phyloP scores from a whole-genome alignment of 768 basidiomycete species.

The Serendipita sp. region DNA sequence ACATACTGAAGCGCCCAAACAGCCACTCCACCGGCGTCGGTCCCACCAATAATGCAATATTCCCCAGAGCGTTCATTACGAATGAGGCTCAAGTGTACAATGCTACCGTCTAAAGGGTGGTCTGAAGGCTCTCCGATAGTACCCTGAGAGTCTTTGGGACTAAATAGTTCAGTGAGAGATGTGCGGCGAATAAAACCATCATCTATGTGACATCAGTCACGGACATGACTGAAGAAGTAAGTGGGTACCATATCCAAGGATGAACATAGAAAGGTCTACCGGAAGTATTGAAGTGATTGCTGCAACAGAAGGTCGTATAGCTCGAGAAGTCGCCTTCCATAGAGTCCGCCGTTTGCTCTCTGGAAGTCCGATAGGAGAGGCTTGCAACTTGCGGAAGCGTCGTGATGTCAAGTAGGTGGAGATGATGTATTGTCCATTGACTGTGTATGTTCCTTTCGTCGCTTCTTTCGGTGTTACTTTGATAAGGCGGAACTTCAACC shows the following conservation, averaged over 20 bases:
- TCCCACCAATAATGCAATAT: conserved; percentile 52
- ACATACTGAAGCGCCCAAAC: conserved; percentile 56
- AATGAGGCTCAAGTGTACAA: conserved; percentile 38
- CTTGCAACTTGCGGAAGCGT: too few species aligned
- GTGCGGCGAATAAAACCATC: conserved; percentile 18
- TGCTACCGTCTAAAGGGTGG: conserved; percentile 28
- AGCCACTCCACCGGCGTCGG: conserved; percentile 60
- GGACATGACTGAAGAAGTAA: background rate
- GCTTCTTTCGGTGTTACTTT: too few species aligned
- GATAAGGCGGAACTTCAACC: too few species aligned
- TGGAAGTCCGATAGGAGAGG: too few species aligned
- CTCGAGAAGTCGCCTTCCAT: background rate
- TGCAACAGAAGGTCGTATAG: background rate
- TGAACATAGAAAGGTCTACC: conserved; percentile 38
- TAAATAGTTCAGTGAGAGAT: conserved; percentile 17
- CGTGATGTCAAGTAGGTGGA: too few species aligned
- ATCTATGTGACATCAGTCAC: conserved; percentile 12
- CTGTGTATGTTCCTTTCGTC: too few species aligned
- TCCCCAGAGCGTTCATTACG: conserved; percentile 45
- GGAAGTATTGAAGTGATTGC: conserved; percentile 31
- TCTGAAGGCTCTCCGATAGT: conserved; percentile 13
- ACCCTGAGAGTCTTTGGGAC: conserved; percentile 11
- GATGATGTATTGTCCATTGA: too few species aligned
- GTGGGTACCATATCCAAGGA: conserved; percentile 49
- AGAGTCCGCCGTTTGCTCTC: background rate